phyloP scores from a whole-genome alignment of 805 yeast species.

The Saturnispora sekii region DNA sequence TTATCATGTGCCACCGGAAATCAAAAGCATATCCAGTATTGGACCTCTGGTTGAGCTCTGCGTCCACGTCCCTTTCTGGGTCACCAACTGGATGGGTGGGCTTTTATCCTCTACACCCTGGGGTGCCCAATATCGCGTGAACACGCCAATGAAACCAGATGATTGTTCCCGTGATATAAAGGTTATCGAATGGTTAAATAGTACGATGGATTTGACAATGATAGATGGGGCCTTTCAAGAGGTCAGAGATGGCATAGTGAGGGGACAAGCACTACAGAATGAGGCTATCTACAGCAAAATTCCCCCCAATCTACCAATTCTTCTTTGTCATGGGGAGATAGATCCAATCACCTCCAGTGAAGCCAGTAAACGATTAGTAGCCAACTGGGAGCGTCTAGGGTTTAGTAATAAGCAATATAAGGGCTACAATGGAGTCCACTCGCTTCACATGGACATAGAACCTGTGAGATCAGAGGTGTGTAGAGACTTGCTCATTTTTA shows the following conservation, averaged over 20 bases:
- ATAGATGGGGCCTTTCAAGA: slow-evolving; percentile 47
- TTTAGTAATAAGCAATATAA: slow-evolving; percentile 21
- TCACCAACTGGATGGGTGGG: slow-evolving; percentile 33
- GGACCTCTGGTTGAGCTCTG: slow-evolving; percentile 50
- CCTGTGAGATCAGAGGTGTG: slow-evolving; percentile 27
- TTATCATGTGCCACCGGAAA: slow-evolving; percentile 23
- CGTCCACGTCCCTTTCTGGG: slow-evolving; percentile 24
- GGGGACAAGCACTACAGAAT: slow-evolving; percentile 44
- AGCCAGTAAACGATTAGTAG: slow-evolving; percentile 35
- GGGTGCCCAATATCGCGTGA: slow-evolving; percentile 30
- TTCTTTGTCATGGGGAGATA: slow-evolving; percentile 52
- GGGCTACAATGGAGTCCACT: slow-evolving; percentile 31
- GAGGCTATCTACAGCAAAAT: slow-evolving; percentile 23
- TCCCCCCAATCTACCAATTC: slow-evolving; percentile 34
- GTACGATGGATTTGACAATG: slow-evolving; percentile 30
- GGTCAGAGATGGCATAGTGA: slow-evolving; percentile 47
- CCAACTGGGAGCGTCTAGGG: slow-evolving; percentile 19
- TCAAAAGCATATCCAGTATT: slow-evolving; percentile 39
- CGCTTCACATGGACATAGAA: slow-evolving; percentile 38
- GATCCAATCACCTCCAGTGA: slow-evolving; percentile 51
- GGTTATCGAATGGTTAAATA: slow-evolving; percentile 36
- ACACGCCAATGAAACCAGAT: slow-evolving; percentile 48
- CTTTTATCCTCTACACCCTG: slow-evolving; percentile 36
- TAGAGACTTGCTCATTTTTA: slow-evolving; percentile 33
- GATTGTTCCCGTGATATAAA: slow-evolving; percentile 40